Conservation (phyloP, 116 monocot genomes). For the Iris pallida region DNA sequence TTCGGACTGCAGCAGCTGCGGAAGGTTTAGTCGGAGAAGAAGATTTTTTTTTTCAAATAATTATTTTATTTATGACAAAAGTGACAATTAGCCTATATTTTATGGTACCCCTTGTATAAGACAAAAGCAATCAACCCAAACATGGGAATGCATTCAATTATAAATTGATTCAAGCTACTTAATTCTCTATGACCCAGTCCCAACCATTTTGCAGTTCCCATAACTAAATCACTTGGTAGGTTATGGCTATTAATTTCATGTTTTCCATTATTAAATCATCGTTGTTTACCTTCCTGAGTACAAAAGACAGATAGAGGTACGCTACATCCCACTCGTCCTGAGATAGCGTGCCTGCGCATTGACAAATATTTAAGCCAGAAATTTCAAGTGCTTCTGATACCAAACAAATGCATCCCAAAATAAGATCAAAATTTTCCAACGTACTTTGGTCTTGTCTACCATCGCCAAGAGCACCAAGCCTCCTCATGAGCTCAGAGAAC, state of each 20-base stretch:
- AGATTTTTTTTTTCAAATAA: neutral
- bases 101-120: too few relatives aligned
- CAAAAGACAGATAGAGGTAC: constrained; percentile 77
- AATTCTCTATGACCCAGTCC: too few relatives aligned
- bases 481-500: constrained; percentile 85
- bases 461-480: constrained; percentile 92
- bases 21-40: neutral
- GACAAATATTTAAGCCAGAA: neutral
- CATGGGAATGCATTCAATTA: too few relatives aligned
- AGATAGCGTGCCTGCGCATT: constrained; percentile 60
- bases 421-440: neutral
- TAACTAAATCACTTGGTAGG: too few relatives aligned
- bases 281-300: constrained; percentile 67
- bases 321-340: constrained; percentile 87
- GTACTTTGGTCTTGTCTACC: constrained; percentile 79
- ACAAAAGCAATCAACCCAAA: too few relatives aligned
- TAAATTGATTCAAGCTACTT: too few relatives aligned
- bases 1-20: neutral
- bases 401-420: neutral
- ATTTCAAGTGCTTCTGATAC: neutral
- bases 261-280: neutral
- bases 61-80: neutral
- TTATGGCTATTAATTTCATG: too few relatives aligned
- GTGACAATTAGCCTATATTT: too few relatives aligned
- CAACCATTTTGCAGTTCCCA: too few relatives aligned